phyloP scores from a whole-genome alignment of 306 rosid genomes.

The Begonia peltatifolia region DNA sequence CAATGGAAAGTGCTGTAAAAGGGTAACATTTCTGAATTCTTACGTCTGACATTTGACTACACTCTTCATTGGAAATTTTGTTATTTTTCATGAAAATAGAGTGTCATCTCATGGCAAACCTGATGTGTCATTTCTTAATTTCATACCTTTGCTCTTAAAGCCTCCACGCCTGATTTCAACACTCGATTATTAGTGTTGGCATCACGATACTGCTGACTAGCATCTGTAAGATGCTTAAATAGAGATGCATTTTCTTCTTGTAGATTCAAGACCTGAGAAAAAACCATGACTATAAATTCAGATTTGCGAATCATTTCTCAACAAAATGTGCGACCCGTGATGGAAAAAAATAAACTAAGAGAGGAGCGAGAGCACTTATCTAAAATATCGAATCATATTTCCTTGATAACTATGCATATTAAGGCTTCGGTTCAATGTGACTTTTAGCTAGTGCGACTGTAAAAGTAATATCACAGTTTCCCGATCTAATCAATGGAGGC shows the following conservation, averaged over 20 bases:
- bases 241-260: slow-evolving; percentile 49
- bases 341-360: not conserved
- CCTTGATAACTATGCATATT: not conserved
- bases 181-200: slow-evolving; percentile 74
- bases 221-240: slow-evolving; percentile 39
- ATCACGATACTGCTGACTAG: slow-evolving; percentile 51
- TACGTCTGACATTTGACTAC: not conserved
- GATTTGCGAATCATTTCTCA: not conserved
- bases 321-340: not conserved
- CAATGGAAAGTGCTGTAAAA: no score
- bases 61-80: not conserved
- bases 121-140: not conserved
- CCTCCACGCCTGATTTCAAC: slow-evolving; percentile 75
- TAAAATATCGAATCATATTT: not conserved
- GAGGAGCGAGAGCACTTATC: not conserved
- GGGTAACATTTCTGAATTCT: no score
- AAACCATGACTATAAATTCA: not conserved
- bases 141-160: slow-evolving; percentile 83
- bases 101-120: not conserved
- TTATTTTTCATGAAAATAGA: not conserved
- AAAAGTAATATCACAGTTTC: no score
- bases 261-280: slow-evolving; percentile 47
- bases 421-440: not conserved
- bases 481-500: no score
- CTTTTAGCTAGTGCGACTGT: not conserved